phyloP scores from a whole-genome alignment of 225 moss, liverwort and hornwort species.

The Lunularia cruciata region DNA sequence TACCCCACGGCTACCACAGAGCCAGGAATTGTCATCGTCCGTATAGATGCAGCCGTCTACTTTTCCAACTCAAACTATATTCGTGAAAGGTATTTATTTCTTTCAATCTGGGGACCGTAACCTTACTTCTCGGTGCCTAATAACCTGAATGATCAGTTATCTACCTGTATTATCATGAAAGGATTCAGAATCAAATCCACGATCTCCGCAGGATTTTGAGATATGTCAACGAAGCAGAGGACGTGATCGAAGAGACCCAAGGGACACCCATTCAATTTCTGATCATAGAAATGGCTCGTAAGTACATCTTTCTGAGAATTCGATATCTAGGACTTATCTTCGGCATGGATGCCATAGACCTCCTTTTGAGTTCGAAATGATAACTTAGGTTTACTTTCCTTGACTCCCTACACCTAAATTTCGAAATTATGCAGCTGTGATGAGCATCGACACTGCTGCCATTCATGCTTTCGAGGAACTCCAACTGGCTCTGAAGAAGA shows the following conservation, averaged over 20 bases:
- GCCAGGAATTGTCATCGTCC: slow-evolving; percentile 49
- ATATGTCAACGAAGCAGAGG: slow-evolving; percentile 37
- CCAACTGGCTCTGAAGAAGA: slow-evolving; percentile 25
- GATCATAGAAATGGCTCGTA: slow-evolving; percentile 38
- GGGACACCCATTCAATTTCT: slow-evolving; percentile 38
- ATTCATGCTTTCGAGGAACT: slow-evolving; percentile 49
- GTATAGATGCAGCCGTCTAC: slow-evolving; percentile 52
- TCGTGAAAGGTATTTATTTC: slow-evolving; percentile 41
- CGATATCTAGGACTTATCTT: too few relatives aligned
- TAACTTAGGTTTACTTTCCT: too few relatives aligned
- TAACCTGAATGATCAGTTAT: too few relatives aligned
- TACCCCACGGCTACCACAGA: slow-evolving; percentile 37
- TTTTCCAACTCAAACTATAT: slow-evolving; percentile 60
- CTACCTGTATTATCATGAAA: too few relatives aligned
- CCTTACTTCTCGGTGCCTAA: too few relatives aligned
- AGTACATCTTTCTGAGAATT: neutral
- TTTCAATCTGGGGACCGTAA: too few relatives aligned
- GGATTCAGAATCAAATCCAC: too few relatives aligned
- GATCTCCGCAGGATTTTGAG: slow-evolving; percentile 22
- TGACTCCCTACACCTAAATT: too few relatives aligned
- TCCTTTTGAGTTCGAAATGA: too few relatives aligned
- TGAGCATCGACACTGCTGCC: slow-evolving; percentile 55
- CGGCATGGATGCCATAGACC: too few relatives aligned
- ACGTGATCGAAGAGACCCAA: neutral
- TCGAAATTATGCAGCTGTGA: slow-evolving; percentile 41